Evolutionary conservation across 345 rosid species (phyloP).

Genomic region (Zanthoxylum bungeanum): DNA sequence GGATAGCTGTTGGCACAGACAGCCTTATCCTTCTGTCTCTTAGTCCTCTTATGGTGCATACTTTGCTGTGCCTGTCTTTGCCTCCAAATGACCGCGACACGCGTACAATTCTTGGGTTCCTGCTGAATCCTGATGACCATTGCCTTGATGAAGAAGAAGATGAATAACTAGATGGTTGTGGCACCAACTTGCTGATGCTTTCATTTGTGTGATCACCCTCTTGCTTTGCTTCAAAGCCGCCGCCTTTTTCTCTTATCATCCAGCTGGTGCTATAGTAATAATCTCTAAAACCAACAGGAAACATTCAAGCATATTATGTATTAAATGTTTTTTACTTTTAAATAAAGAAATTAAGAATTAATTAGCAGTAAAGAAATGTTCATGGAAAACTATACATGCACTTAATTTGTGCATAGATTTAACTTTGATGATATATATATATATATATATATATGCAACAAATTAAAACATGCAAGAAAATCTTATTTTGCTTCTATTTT

Average conservation of each 20-base stretch:
- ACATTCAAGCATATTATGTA: background rate
- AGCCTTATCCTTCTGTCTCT: constrained; percentile 87
- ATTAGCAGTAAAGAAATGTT: too few relatives aligned
- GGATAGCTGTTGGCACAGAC: constrained; percentile 92
- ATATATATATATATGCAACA: background rate
- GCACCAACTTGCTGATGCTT: constrained; percentile 9
- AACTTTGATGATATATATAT: background rate
- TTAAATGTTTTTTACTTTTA: too few relatives aligned
- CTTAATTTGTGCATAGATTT: background rate
- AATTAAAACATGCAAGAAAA: background rate
- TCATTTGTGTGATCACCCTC: constrained; percentile 41
- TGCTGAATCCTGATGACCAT: constrained; percentile 85
- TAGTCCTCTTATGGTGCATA: constrained; percentile 84
- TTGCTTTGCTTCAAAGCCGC: constrained; percentile 46
- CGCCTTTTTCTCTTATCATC: constrained; percentile 47
- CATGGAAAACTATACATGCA: too few relatives aligned
- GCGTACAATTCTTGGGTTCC: constrained; percentile 89
- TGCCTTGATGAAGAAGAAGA: too few relatives aligned
- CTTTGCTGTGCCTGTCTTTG: constrained; percentile 97
- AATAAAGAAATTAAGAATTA: too few relatives aligned
- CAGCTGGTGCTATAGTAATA: background rate
- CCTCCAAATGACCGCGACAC: constrained; percentile 90
- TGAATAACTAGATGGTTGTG: constrained; percentile 42
- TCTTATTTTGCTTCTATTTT: background rate
- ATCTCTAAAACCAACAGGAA: background rate